Conservation (phyloP, 805 yeast genomes). For the Kluyveromyces lactis region DNA sequence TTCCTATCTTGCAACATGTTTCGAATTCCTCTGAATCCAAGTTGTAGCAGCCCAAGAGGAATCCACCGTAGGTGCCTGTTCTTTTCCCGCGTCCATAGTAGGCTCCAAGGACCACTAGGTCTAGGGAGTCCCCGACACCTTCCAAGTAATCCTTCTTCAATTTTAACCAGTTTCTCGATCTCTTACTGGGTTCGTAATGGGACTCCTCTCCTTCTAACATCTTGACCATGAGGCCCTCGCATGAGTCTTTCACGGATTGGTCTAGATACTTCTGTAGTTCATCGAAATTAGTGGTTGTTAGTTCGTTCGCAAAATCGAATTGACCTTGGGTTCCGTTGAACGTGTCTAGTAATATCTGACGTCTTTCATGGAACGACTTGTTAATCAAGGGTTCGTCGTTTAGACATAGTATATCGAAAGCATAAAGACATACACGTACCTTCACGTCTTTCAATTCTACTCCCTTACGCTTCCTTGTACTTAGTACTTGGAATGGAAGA, state of each 20-base stretch:
- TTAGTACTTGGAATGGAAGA: constrained; percentile 84
- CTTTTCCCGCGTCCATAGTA: constrained; percentile 91
- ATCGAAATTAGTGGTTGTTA: constrained; percentile 58
- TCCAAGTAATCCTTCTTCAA: constrained; percentile 89
- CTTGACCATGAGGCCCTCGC: constrained; percentile 97
- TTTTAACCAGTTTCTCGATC: constrained; percentile 93
- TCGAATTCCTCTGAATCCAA: constrained; percentile 88
- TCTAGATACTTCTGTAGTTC: constrained; percentile 82
- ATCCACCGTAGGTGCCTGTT: constrained; percentile 93
- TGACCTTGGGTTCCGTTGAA: constrained; percentile 63
- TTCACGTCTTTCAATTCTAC: constrained; percentile 82
- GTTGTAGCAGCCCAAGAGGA: constrained; percentile 82
- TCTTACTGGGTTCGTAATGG: constrained; percentile 85
- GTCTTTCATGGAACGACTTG: constrained; percentile 59
- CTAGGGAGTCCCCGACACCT: constrained; percentile 94
- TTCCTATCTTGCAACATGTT: constrained; percentile 94
- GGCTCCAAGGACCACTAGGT: constrained; percentile 89
- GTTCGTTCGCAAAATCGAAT: constrained; percentile 69
- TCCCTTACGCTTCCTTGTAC: constrained; percentile 90
- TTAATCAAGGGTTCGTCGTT: constrained; percentile 68
- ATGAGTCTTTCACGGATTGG: constrained; percentile 77
- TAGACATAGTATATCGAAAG: constrained; percentile 73
- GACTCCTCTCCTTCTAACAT: constrained; percentile 75
- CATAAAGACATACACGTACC: constrained; percentile 87
- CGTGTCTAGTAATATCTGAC: constrained; percentile 48